Percentiles rank a stretch among this genome's conserved stretches.
Conservation (phyloP, 208 protist species). For the Leishmania aethiopica region DNA sequence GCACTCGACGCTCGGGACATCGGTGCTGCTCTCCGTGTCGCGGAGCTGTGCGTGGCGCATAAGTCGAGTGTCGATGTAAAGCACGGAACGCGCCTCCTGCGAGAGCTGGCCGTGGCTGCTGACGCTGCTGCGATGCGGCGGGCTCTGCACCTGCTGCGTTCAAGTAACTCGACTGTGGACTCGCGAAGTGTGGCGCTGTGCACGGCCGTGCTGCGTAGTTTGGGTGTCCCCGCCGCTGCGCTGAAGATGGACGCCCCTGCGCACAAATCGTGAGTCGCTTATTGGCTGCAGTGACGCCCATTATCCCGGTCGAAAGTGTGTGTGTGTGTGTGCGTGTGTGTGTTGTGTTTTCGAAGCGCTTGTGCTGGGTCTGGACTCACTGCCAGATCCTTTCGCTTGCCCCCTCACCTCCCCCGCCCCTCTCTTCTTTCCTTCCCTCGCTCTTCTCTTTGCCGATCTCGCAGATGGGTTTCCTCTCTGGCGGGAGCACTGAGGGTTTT, state of each 20-base stretch:
- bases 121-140: slow-evolving; percentile 50
- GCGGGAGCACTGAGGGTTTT: neutral
- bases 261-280: neutral
- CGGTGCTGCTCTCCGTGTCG: slow-evolving; percentile 42
- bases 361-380: neutral
- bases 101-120: slow-evolving; percentile 32
- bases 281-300: neutral
- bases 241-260: slow-evolving; percentile 17
- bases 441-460: neutral
- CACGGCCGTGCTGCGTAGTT: slow-evolving; percentile 39
- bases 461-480: neutral
- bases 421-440: neutral
- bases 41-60: slow-evolving; percentile 43
- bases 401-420: neutral
- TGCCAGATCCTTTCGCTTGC: neutral
- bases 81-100: slow-evolving; percentile 56
- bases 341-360: no score
- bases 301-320: neutral
- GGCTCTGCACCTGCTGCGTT: slow-evolving; percentile 42
- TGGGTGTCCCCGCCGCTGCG: slow-evolving; percentile 38
- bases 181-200: slow-evolving; percentile 47
- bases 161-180: slow-evolving; percentile 59
- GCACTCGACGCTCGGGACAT: slow-evolving; percentile 60
- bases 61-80: slow-evolving; percentile 47
- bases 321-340: no score